These are phyloP conservation scores for Aspergillus homomorphus DNA, from an alignment of 495 filamentous ascomycete genomes.

Conservation along the genomic window DNA sequence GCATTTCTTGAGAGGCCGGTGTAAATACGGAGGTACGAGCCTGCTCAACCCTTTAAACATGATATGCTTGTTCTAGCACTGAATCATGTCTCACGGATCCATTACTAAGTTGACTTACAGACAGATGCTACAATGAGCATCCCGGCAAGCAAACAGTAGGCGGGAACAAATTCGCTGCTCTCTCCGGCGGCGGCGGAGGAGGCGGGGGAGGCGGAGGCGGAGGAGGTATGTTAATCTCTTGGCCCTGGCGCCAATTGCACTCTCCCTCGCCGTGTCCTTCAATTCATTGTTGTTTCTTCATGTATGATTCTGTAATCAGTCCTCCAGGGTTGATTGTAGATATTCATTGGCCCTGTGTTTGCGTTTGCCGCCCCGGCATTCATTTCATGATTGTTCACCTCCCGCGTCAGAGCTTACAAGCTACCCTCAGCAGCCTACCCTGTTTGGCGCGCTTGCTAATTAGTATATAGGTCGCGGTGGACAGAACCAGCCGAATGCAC, in stretches of 20 bases:
- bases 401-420: no score
- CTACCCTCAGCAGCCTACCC: background rate
- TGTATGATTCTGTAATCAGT: background rate
- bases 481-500: constrained; percentile 22
- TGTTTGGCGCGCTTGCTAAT: constrained; percentile 5
- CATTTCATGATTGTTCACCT: background rate
- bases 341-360: background rate
- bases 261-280: background rate
- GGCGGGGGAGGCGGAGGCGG: constrained; percentile 33
- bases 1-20: constrained; percentile 70
- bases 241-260: no score
- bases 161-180: constrained; percentile 45
- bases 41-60: background rate
- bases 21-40: constrained; percentile 61
- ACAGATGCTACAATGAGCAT: constrained; percentile 55
- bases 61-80: background rate
- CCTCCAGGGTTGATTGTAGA: background rate
- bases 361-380: background rate
- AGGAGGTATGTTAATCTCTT: constrained; percentile 28
- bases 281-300: background rate
- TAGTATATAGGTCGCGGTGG: constrained; percentile 17
- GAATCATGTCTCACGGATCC: background rate
- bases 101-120: constrained; percentile 30
- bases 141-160: constrained; percentile 33
- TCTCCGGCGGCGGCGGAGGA: constrained; percentile 28